A percentile compares a stretch with the other conserved stretches of the same genome.
phyloP scores from a whole-genome alignment of 805 yeast species.

The Zygoascus flipseniorum region DNA sequence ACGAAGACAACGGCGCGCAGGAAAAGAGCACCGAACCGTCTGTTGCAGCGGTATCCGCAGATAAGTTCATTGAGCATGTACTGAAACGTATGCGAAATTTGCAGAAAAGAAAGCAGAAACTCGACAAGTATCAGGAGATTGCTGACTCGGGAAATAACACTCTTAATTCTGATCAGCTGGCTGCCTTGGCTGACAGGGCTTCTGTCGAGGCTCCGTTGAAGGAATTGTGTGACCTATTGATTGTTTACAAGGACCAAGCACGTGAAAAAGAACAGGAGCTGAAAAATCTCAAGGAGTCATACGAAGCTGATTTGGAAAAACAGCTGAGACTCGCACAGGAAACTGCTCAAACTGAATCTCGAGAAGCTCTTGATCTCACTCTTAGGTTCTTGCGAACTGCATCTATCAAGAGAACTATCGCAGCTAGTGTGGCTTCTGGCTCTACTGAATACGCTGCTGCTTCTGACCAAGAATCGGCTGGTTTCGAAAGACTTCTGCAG shows the following conservation, averaged over 20 bases:
- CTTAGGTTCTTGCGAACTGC: conserved; percentile 27
- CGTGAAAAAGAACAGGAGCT: conserved; percentile 10
- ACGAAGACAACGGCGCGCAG: background rate
- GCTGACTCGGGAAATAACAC: conserved; percentile 16
- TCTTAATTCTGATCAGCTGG: conserved; percentile 29
- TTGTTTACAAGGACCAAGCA: conserved; percentile 16
- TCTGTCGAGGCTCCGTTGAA: conserved; percentile 29
- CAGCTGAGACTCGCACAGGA: conserved; percentile 13
- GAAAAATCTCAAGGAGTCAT: conserved; percentile 9
- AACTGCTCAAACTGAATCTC: conserved; percentile 11
- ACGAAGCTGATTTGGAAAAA: conserved; percentile 11
- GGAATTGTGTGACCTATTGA: conserved; percentile 25
- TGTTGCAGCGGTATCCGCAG: background rate
- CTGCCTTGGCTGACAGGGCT: conserved; percentile 26
- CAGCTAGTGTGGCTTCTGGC: background rate
- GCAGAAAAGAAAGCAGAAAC: conserved; percentile 27
- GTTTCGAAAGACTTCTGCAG: conserved; percentile 25
- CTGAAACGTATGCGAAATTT: conserved; percentile 30
- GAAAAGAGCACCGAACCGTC: background rate
- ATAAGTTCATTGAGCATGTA: conserved; percentile 9
- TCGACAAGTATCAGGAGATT: conserved; percentile 29
- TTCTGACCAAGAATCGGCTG: conserved; percentile 17
- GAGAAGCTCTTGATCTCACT: conserved; percentile 15
- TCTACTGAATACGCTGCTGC: conserved; percentile 7
- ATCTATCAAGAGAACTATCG: conserved; percentile 26